These are phyloP conservation scores for Mycosphaerella sp. DNA, from an alignment of 2,329 filamentous ascomycete genomes.

Conservation along the genomic window DNA sequence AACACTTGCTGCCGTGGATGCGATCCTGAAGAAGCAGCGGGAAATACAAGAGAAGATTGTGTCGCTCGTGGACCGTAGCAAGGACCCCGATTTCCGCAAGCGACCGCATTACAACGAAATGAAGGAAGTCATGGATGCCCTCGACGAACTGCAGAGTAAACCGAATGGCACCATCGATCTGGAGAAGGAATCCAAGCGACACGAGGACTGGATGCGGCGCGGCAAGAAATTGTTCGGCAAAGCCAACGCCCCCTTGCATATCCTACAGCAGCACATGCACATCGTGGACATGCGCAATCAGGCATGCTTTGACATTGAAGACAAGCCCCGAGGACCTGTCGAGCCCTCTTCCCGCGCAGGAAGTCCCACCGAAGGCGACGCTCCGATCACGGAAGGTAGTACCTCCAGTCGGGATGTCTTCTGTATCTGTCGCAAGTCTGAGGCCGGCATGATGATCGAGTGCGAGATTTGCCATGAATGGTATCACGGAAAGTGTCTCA, in stretches of 20 bases:
- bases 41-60: constrained; percentile 87
- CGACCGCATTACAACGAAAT: constrained; percentile 85
- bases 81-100: constrained; percentile 65
- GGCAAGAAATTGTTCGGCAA: constrained; percentile 98
- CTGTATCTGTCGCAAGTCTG: constrained; percentile 87
- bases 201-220: constrained; percentile 98
- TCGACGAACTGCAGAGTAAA: constrained; percentile 88
- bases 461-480: constrained; percentile 98
- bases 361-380: constrained; percentile 44
- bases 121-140: constrained; percentile 77
- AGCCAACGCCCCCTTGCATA: constrained; percentile 93
- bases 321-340: constrained; percentile 81
- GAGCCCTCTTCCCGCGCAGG: constrained; percentile 87
- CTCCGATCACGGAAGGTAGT: constrained; percentile 40
- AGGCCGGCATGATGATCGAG: constrained; percentile 99
- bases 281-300: constrained; percentile 84
- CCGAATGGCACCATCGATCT: constrained; percentile 85
- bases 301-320: constrained; percentile 84
- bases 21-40: constrained; percentile 89
- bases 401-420: constrained; percentile 69
- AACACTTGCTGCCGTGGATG: constrained; percentile 75
- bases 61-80: constrained; percentile 71
- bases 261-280: constrained; percentile 89
- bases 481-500: constrained; percentile 98
- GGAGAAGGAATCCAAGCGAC: constrained; percentile 86